Conservation (phyloP, 2,329 filamentous ascomycete genomes). For the Monosporascus sp. region DNA sequence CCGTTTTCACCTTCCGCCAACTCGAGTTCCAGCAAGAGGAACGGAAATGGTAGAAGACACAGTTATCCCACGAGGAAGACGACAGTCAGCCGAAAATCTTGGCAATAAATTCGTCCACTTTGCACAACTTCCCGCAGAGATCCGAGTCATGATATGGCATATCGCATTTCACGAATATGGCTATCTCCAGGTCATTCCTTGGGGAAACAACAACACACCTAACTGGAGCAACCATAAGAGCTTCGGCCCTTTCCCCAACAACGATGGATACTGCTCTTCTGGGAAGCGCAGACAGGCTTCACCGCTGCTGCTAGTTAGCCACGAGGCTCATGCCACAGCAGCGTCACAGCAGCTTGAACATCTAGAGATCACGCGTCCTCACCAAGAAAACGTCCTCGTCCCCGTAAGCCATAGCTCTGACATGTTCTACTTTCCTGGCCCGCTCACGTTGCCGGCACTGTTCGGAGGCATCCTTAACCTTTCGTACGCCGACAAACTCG, state of each 20-base stretch:
- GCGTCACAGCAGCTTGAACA: background rate
- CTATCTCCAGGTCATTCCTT: background rate
- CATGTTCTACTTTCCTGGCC: background rate
- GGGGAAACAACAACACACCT: background rate
- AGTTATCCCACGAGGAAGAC: no score
- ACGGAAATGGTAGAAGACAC: no score
- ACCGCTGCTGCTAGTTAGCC: background rate
- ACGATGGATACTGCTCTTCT: background rate
- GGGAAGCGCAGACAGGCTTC: background rate
- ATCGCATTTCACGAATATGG: background rate
- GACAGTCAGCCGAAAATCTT: no score
- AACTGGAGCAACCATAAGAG: background rate
- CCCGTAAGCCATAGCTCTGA: background rate
- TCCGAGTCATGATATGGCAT: background rate
- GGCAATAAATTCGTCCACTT: background rate
- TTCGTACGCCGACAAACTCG: background rate
- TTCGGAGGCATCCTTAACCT: background rate
- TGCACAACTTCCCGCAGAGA: background rate
- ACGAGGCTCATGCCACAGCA: background rate
- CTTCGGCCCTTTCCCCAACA: background rate
- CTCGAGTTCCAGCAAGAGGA: no score
- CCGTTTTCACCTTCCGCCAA: no score
- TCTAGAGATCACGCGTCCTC: background rate
- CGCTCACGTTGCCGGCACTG: background rate
- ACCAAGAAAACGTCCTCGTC: background rate